Conservation (phyloP, 2,329 filamentous ascomycete genomes). For the Paracorniculantispora psalliotae region DNA sequence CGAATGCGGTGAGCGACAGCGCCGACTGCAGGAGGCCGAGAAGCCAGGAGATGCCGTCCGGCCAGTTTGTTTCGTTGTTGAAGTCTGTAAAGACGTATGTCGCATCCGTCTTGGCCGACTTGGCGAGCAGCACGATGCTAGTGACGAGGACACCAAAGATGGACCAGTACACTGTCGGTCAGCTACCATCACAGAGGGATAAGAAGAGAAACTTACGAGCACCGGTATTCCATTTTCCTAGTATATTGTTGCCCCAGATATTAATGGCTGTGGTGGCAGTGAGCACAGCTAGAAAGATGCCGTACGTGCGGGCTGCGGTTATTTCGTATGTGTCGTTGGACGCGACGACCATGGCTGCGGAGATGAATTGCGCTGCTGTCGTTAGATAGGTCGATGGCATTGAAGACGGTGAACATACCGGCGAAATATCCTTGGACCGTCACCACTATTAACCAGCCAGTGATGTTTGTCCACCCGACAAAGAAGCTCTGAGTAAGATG, state of each 20-base stretch:
- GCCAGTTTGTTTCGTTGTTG: slow-evolving; percentile 41
- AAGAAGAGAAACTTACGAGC: slow-evolving; percentile 25
- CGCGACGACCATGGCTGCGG: slow-evolving; percentile 35
- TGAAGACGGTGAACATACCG: slow-evolving; percentile 22
- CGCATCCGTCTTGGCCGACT: slow-evolving; percentile 38
- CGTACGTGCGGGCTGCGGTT: slow-evolving; percentile 35
- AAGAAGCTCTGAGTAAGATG: slow-evolving; percentile 33
- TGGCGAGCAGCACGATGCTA: slow-evolving; percentile 38
- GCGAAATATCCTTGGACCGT: slow-evolving; percentile 40
- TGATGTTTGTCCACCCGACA: slow-evolving; percentile 41
- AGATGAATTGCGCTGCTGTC: slow-evolving; percentile 36
- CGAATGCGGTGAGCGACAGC: slow-evolving; percentile 35
- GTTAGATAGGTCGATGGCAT: background rate
- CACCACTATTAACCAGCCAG: slow-evolving; percentile 40
- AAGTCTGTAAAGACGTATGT: slow-evolving; percentile 40
- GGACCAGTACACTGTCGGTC: slow-evolving; percentile 36
- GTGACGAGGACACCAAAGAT: slow-evolving; percentile 38
- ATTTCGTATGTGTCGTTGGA: slow-evolving; percentile 34
- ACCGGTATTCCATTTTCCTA: slow-evolving; percentile 37
- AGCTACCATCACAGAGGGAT: background rate
- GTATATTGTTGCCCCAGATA: slow-evolving; percentile 36
- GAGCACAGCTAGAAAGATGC: slow-evolving; percentile 37
- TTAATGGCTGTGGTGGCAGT: slow-evolving; percentile 34
- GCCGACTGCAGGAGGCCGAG: slow-evolving; percentile 39
- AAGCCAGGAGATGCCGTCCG: slow-evolving; percentile 42